Percentiles rank a stretch among this genome's conserved stretches.
These are phyloP conservation scores for Agaricus subrufescens DNA, from an alignment of 768 basidiomycete genomes.

Conservation along the genomic window DNA sequence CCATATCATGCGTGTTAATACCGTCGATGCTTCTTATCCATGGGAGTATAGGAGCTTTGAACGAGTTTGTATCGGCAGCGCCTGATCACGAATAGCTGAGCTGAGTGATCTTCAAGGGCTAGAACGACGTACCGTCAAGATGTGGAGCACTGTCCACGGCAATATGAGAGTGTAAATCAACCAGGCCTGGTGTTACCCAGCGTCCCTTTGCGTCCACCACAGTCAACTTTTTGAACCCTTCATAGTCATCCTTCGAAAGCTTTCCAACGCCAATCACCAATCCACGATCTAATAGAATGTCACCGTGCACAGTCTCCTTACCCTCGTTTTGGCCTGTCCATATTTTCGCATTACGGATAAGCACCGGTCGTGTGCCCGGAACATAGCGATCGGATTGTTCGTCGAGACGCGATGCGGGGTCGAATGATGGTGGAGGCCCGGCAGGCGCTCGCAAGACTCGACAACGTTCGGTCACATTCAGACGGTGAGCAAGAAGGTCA, in stretches of 20 bases:
- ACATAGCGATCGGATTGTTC: constrained; percentile 49
- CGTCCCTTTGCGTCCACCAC: constrained; percentile 54
- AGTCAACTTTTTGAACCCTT: constrained; percentile 17
- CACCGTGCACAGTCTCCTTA: constrained; percentile 49
- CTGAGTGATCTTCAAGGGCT: background rate
- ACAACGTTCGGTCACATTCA: constrained; percentile 12
- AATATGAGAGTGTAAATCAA: constrained; percentile 43
- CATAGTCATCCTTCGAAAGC: constrained; percentile 16
- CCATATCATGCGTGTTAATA: constrained; percentile 69
- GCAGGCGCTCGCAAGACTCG: constrained; percentile 17
- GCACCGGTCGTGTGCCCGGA: constrained; percentile 44
- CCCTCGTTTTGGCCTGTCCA: constrained; percentile 72
- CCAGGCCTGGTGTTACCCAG: constrained; percentile 51
- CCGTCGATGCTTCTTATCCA: constrained; percentile 71
- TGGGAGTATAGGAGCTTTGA: constrained; percentile 44
- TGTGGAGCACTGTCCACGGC: constrained; percentile 27
- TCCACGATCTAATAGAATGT: constrained; percentile 60
- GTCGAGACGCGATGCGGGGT: constrained; percentile 13
- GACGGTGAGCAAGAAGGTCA: constrained; percentile 1
- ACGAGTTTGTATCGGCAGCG: constrained; percentile 53
- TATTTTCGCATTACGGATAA: constrained; percentile 66
- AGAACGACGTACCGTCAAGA: constrained; percentile 23
- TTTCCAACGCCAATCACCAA: constrained; percentile 54
- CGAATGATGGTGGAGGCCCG: constrained; percentile 20
- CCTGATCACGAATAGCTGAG: constrained; percentile 21